These are phyloP conservation scores for Tylopilus orsonianus DNA, from an alignment of 1,284 basidiomycete species.

Conservation along the genomic window DNA sequence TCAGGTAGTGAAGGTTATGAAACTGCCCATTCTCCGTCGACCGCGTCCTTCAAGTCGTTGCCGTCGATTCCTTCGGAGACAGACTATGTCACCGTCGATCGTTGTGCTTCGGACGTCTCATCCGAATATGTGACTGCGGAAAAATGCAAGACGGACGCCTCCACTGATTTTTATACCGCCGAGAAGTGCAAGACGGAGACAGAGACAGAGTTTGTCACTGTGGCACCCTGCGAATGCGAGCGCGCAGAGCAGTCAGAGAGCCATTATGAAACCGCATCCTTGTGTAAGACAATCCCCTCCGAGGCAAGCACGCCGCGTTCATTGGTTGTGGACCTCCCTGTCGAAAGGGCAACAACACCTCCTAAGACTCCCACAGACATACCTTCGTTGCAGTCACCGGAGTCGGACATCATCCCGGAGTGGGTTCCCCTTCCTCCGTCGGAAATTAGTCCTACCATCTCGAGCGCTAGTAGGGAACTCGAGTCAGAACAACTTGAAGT, in stretches of 20 bases:
- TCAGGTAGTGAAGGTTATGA: slow-evolving; percentile 37
- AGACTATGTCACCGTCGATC: slow-evolving; percentile 49
- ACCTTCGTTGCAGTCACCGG: slow-evolving; percentile 32
- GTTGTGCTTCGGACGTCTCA: slow-evolving; percentile 33
- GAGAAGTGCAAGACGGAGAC: slow-evolving; percentile 48
- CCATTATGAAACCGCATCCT: slow-evolving; percentile 51
- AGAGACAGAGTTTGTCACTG: slow-evolving; percentile 50
- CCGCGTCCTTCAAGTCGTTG: slow-evolving; percentile 43
- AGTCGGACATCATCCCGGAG: slow-evolving; percentile 36
- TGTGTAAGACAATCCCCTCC: slow-evolving; percentile 40
- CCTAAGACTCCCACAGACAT: slow-evolving; percentile 34
- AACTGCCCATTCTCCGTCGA: slow-evolving; percentile 40
- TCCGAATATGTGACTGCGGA: slow-evolving; percentile 51
- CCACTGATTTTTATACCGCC: neutral
- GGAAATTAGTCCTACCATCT: slow-evolving; percentile 35
- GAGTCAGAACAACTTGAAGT: slow-evolving; percentile 23
- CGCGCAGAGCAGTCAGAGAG: slow-evolving; percentile 44
- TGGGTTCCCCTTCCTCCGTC: slow-evolving; percentile 41
- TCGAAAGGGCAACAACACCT: slow-evolving; percentile 26
- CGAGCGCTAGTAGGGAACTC: slow-evolving; percentile 25
- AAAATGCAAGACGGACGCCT: slow-evolving; percentile 46
- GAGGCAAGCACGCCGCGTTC: slow-evolving; percentile 42
- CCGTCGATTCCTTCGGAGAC: slow-evolving; percentile 53
- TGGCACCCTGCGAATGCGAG: slow-evolving; percentile 47
- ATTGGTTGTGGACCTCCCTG: slow-evolving; percentile 25